Base-by-base conservation (phyloP, 768 basidiomycete genomes). In the Sporobolomyces phaffii region DNA sequence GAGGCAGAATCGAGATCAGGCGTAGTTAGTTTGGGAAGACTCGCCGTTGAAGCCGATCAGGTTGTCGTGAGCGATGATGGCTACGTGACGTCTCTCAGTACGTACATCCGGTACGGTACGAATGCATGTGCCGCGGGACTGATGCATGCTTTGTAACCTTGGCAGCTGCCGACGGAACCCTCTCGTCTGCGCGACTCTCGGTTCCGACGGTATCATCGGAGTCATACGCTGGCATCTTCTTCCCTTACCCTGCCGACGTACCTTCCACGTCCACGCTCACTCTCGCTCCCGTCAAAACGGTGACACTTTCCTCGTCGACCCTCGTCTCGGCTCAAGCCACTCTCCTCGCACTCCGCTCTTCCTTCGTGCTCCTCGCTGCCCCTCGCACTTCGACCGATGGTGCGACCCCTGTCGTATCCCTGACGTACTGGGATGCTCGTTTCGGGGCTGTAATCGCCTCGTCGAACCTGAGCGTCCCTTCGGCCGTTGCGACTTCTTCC, bases 1-100 rank as follows among this genome's bases (percentile, higher is more conserved):
- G 66, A 52, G 60, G 45, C 47, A 29, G 70, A 51, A 49, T 24
- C 54, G 18, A 45, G 45, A 15, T 5, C 40, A 13, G 66, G 64
- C 3, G 52, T 64, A 2, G 24, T 64, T 26, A 68, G 70, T 38
- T 38, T 72, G 8, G 70, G 70, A 14, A 60, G 26, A 26, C 45
- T 68, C 9, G 40, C 20, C 3, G 65, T 72, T 3, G 48, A 50
- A 17, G 70, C 65, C 2, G 38, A 56, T 29, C 43, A 72, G 60
- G 70, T 68, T 1, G 70, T 68, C 11, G 63, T 68, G 11, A 72
- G 70, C 56, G 65, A 72, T 18, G 65, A 68, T 8, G 70, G 70
- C 2, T 68, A 62, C 24, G 63, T 72, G 5, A 64, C 70, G 14
- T 33, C 59, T 1, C 62, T 71, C 13, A 41, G 62, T 66, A n/a